Conservation (phyloP, 805 yeast genomes). For the Candida michaelii region DNA sequence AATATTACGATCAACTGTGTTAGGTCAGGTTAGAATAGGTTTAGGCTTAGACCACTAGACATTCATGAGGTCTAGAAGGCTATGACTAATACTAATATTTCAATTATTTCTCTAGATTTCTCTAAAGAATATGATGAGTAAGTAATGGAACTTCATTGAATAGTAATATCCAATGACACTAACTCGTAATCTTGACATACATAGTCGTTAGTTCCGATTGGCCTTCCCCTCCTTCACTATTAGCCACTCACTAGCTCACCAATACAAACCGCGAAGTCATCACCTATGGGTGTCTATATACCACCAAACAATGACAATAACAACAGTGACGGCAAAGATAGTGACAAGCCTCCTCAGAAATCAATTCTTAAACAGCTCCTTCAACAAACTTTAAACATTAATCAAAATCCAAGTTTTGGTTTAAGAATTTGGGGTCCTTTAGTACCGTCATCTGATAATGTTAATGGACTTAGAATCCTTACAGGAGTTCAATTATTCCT, state of each 20-base stretch:
- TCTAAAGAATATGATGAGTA: too few species aligned
- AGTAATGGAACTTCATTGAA: too few species aligned
- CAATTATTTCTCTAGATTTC: too few species aligned
- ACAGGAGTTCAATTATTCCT: slow-evolving; percentile 52
- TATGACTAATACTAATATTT: too few species aligned
- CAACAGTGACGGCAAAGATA: slow-evolving; percentile 12
- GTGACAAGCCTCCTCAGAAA: not conserved
- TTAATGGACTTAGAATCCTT: slow-evolving; percentile 50
- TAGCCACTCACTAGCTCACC: too few species aligned
- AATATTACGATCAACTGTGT: not conserved
- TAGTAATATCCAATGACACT: too few species aligned
- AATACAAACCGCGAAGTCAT: not conserved
- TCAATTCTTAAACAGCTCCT: not conserved
- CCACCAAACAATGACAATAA: slow-evolving; percentile 29
- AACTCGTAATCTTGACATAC: too few species aligned
- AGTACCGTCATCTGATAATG: slow-evolving; percentile 70
- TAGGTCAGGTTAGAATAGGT: too few species aligned
- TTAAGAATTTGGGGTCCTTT: slow-evolving; percentile 67
- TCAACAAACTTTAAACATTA: not conserved
- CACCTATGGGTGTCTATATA: slow-evolving; percentile 33
- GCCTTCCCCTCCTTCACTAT: not conserved
- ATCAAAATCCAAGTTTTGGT: slow-evolving; percentile 53
- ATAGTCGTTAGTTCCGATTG: too few species aligned
- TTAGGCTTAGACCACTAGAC: too few species aligned
- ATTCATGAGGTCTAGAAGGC: too few species aligned